Percentiles rank a stretch among this genome's conserved stretches.
phyloP scores from a whole-genome alignment of 2,329 filamentous ascomycete species.

The Alternaria atra region DNA sequence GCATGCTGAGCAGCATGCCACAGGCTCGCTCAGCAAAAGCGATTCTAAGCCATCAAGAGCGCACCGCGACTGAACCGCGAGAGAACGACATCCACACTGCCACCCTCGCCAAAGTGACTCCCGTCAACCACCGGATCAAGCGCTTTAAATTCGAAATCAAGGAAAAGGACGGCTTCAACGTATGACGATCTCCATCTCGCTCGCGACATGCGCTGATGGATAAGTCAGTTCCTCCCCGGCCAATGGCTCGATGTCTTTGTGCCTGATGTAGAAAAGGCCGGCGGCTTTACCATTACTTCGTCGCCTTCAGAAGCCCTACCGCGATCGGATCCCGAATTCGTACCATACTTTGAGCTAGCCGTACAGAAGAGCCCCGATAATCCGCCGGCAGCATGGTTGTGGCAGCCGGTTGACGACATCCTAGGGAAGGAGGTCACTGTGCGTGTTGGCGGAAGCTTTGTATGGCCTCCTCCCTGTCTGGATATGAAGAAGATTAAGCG shows the following conservation, averaged over 20 bases:
- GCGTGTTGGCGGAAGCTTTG: slow-evolving; percentile 81
- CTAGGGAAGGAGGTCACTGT: slow-evolving; percentile 68
- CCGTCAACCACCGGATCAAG: slow-evolving; percentile 73
- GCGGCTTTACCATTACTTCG: slow-evolving; percentile 89
- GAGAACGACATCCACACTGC: slow-evolving; percentile 71
- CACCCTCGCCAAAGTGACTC: slow-evolving; percentile 66
- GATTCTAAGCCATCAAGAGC: slow-evolving; percentile 67
- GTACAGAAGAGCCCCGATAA: slow-evolving; percentile 76
- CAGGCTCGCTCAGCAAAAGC: slow-evolving; percentile 44
- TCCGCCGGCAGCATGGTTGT: slow-evolving; percentile 79
- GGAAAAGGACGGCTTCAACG: slow-evolving; percentile 59
- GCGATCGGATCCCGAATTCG: slow-evolving; percentile 29
- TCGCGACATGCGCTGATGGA: slow-evolving; percentile 41
- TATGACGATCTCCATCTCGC: slow-evolving; percentile 47
- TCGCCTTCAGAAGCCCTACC: slow-evolving; percentile 65
- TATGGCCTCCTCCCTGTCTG: slow-evolving; percentile 72
- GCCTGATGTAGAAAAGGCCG: slow-evolving; percentile 73
- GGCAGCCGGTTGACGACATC: slow-evolving; percentile 65
- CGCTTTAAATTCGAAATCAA: slow-evolving; percentile 72
- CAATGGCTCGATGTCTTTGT: slow-evolving; percentile 90
- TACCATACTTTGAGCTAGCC: slow-evolving; percentile 76
- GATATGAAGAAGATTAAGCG: slow-evolving; percentile 60
- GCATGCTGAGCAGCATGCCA: slow-evolving; percentile 42
- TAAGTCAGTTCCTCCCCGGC: slow-evolving; percentile 72
- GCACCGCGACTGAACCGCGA: slow-evolving; percentile 78